A percentile compares a stretch with the other conserved stretches of the same genome.
These are phyloP conservation scores for Nephelium lappaceum DNA, from an alignment of 345 rosid species.

Conservation along the genomic window DNA sequence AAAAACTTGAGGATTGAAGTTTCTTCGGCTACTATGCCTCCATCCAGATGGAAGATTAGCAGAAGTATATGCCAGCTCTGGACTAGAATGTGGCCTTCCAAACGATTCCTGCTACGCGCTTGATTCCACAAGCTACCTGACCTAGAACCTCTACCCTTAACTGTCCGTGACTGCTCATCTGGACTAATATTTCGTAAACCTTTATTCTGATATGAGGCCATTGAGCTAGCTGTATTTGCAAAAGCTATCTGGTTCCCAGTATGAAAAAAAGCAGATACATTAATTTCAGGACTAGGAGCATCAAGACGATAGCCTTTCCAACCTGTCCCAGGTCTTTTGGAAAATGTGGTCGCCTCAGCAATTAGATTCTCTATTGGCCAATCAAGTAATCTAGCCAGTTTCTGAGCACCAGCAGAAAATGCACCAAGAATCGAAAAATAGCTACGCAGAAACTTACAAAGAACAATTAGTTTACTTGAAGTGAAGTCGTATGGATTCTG, in stretches of 20 bases:
- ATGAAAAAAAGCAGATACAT: slow-evolving; percentile 1
- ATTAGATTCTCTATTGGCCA: slow-evolving; percentile 26
- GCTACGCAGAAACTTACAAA: slow-evolving; percentile 33
- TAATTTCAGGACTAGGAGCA: slow-evolving; percentile 6
- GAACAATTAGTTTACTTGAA: not conserved
- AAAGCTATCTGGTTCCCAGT: not conserved
- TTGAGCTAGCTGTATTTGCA: too few relatives aligned
- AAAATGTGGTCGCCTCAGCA: slow-evolving; percentile 32
- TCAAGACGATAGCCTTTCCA: slow-evolving; percentile 28
- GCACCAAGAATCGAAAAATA: slow-evolving; percentile 65
- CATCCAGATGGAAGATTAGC: slow-evolving; percentile 9
- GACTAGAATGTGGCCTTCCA: slow-evolving; percentile 29
- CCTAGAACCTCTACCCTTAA: slow-evolving; percentile 13
- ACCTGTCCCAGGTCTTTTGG: slow-evolving; percentile 30
- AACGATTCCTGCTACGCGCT: slow-evolving; percentile 15
- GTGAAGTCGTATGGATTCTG: not conserved
- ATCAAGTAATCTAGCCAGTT: slow-evolving; percentile 34
- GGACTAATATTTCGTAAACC: not conserved
- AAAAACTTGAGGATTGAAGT: not conserved
- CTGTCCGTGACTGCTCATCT: slow-evolving; percentile 1
- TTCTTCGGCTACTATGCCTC: slow-evolving; percentile 14
- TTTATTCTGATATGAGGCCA: slow-evolving; percentile 6
- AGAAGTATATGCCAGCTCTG: slow-evolving; percentile 13
- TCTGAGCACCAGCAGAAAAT: slow-evolving; percentile 60
- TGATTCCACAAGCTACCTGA: slow-evolving; percentile 13